Evolutionary conservation across 2,329 filamentous ascomycete species (phyloP).

Genomic region (Lasiodiplodia citricola): DNA sequence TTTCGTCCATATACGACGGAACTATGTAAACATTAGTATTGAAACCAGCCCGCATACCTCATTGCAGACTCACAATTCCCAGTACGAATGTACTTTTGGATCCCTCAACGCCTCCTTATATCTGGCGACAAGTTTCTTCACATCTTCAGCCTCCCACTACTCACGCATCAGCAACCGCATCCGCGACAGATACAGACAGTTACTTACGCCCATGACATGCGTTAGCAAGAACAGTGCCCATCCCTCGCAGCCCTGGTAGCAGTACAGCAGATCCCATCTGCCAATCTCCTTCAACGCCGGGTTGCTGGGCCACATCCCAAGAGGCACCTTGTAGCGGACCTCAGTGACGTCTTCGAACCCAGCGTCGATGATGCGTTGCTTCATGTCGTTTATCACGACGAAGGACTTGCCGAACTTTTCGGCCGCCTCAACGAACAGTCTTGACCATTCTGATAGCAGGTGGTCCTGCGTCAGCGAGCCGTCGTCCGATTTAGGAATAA

Average conservation of each 20-base stretch:
- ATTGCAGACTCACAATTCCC: background rate
- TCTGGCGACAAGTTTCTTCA: background rate
- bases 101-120: background rate
- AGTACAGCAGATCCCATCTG: constrained; percentile 37
- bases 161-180: background rate
- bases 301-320: constrained; percentile 38
- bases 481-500: constrained; percentile 36
- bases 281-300: constrained; percentile 43
- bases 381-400: constrained; percentile 44
- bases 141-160: background rate
- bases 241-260: constrained; percentile 44
- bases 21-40: background rate
- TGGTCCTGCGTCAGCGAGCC: constrained; percentile 31
- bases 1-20: background rate
- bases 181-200: background rate
- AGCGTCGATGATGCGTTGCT: constrained; percentile 53
- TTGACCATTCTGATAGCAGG: constrained; percentile 33
- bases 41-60: background rate
- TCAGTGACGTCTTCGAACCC: constrained; percentile 61
- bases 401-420: constrained; percentile 42
- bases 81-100: background rate
- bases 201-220: background rate
- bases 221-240: constrained; percentile 45
- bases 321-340: constrained; percentile 45
- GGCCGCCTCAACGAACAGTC: constrained; percentile 32